Conservation (phyloP, 2,329 filamentous ascomycete species). For the Tolypocladium guangdongense region DNA sequence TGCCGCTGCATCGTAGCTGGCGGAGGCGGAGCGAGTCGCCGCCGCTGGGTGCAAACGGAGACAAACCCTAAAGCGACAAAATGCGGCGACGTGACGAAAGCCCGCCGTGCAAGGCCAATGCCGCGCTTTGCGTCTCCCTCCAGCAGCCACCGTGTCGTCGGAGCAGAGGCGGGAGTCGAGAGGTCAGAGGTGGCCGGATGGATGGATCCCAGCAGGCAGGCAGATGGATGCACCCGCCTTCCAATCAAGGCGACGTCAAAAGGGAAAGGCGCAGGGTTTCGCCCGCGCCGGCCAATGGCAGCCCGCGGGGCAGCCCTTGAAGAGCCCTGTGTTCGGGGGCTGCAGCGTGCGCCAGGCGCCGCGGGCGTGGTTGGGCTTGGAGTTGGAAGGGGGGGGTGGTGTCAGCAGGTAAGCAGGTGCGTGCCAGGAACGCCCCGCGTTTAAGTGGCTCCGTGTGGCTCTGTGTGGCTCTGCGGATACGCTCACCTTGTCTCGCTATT, state of each 20-base stretch:
- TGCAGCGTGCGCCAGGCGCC: constrained; percentile 15
- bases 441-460: constrained; percentile 14
- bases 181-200: neutral
- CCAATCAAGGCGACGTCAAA: constrained; percentile 6
- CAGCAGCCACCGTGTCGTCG: neutral
- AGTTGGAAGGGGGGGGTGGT: neutral
- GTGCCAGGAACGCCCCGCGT: constrained; percentile 27
- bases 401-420: constrained; percentile 5
- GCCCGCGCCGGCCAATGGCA: constrained; percentile 8
- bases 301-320: constrained; percentile 18
- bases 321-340: constrained; percentile 18
- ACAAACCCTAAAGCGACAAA: neutral
- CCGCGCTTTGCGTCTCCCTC: neutral
- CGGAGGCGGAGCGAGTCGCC: neutral
- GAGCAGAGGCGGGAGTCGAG: neutral
- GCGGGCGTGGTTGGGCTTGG: constrained; percentile 1
- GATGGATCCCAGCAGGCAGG: neutral
- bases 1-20: neutral
- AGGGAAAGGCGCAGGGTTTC: constrained; percentile 9
- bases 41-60: neutral
- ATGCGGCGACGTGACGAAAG: neutral
- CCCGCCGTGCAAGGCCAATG: no score
- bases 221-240: neutral
- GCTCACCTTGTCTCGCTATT: neutral
- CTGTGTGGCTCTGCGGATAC: no score